A percentile compares a stretch with the other conserved stretches of the same genome.
Evolutionary conservation across 352 stramenopile species (phyloP).

Genomic region (Phytophthora fragariaefolia): DNA sequence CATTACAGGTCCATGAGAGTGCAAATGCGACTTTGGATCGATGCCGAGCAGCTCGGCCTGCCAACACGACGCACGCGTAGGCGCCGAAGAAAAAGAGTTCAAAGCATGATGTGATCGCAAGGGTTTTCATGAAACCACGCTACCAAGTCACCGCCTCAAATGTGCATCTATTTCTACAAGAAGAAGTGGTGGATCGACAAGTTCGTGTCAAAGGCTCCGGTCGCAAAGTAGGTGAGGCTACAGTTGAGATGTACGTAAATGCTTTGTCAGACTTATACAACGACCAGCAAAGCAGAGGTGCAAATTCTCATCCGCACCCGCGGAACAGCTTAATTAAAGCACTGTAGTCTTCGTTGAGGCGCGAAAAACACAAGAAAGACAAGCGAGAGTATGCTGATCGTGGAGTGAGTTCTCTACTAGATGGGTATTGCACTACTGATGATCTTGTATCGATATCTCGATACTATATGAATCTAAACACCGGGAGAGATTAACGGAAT

Average conservation of each 20-base stretch:
- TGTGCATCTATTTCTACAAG: background rate
- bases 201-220: background rate
- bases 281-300: background rate
- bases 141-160: background rate
- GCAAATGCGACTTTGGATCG: background rate
- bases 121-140: background rate
- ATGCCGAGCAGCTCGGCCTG: background rate
- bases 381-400: background rate
- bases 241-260: background rate
- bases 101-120: background rate
- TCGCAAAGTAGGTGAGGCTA: background rate
- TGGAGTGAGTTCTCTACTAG: background rate
- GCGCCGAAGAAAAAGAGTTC: constrained; percentile 1
- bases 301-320: background rate
- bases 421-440: background rate
- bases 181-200: background rate
- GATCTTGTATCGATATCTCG: background rate
- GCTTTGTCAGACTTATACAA: background rate
- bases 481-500: background rate
- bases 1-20: background rate
- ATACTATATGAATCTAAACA: background rate
- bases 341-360: background rate
- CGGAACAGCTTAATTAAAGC: background rate
- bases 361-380: background rate
- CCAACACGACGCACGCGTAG: background rate